Conservation (phyloP, 768 basidiomycete species). For the Stropharia rugosoannulata region DNA sequence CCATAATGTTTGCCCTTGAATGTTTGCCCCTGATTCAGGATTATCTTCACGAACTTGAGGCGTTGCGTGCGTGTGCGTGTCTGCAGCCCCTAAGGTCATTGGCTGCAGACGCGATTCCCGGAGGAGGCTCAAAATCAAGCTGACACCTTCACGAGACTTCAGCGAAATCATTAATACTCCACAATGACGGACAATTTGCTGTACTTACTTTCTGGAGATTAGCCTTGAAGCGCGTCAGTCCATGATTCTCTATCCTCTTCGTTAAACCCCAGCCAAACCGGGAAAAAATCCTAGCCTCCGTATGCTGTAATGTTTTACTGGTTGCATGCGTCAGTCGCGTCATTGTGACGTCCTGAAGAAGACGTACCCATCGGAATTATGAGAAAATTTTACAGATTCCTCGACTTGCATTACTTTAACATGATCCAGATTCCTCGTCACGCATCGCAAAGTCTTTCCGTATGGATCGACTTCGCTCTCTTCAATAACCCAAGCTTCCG, state of each 20-base stretch:
- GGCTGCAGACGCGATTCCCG: slow-evolving; percentile 74
- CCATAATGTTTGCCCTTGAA: slow-evolving; percentile 28
- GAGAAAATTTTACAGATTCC: slow-evolving; percentile 74
- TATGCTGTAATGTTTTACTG: slow-evolving; percentile 81
- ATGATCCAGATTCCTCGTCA: slow-evolving; percentile 90
- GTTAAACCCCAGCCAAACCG: slow-evolving; percentile 90
- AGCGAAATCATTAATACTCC: slow-evolving; percentile 8
- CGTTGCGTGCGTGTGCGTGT: slow-evolving; percentile 15
- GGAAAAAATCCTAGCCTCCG: slow-evolving; percentile 85
- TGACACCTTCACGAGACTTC: slow-evolving; percentile 87
- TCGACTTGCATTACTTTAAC: slow-evolving; percentile 93
- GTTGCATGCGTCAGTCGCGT: slow-evolving; percentile 4
- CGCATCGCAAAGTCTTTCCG: slow-evolving; percentile 72
- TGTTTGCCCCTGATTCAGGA: slow-evolving; percentile 11
- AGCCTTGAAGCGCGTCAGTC: slow-evolving; percentile 79
- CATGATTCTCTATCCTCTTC: slow-evolving; percentile 84
- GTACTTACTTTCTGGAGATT: slow-evolving; percentile 76
- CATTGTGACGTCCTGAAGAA: not conserved
- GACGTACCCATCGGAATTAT: slow-evolving; percentile 68
- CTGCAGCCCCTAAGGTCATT: slow-evolving; percentile 45
- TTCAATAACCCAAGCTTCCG: slow-evolving; percentile 94
- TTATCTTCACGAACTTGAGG: slow-evolving; percentile 15
- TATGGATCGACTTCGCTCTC: slow-evolving; percentile 91
- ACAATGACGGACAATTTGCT: not conserved
- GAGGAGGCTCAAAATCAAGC: slow-evolving; percentile 73